Conservation (phyloP, 108 stramenopile species). For the Ochromonas danica region DNA sequence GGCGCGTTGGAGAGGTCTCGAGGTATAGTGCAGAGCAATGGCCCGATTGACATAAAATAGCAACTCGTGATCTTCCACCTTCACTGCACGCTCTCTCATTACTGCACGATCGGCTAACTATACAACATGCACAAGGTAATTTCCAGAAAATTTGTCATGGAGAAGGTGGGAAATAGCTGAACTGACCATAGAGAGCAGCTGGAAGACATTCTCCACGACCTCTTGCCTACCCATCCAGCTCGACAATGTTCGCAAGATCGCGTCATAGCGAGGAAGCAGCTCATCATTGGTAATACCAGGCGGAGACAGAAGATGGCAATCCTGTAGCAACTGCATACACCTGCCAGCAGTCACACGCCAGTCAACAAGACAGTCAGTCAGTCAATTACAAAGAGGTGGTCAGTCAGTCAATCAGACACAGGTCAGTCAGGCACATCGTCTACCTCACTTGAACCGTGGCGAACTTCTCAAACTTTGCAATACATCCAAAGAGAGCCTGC, state of each 20-base stretch:
- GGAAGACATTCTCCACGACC: background rate
- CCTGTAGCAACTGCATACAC: background rate
- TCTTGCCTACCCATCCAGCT: background rate
- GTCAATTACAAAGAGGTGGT: too few relatives aligned
- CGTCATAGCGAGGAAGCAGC: background rate
- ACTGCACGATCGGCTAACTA: background rate
- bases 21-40: background rate
- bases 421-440: too few relatives aligned
- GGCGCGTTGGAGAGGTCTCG: background rate
- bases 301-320: background rate
- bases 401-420: too few relatives aligned
- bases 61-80: background rate
- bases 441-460: background rate
- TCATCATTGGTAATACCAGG: background rate
- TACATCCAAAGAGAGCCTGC: background rate
- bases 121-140: too few relatives aligned
- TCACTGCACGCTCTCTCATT: background rate
- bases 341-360: too few relatives aligned
- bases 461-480: background rate
- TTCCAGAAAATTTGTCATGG: too few relatives aligned
- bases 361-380: too few relatives aligned
- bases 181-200: background rate
- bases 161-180: too few relatives aligned
- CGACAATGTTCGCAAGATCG: background rate
- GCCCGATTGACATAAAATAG: background rate